Conservation (phyloP, 2,329 filamentous ascomycete genomes). For the Trichoderma sp. region DNA sequence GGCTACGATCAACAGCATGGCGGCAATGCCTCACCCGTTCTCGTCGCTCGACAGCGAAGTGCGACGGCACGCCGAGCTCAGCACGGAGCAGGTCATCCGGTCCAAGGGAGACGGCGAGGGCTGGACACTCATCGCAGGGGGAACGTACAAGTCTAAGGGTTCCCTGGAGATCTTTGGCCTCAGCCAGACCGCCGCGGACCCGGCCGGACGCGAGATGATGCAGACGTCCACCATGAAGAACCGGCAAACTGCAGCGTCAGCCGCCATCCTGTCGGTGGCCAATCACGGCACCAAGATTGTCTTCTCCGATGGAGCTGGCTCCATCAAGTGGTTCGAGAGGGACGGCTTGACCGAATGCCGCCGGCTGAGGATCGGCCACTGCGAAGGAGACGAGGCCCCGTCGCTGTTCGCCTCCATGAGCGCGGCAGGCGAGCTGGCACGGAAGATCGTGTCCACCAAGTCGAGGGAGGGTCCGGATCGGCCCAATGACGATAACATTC, state of each 20-base stretch:
- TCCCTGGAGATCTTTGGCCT: conserved; percentile 85
- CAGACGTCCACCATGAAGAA: conserved; percentile 67
- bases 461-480: conserved; percentile 40
- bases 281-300: conserved; percentile 82
- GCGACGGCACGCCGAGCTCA: conserved; percentile 57
- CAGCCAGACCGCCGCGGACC: conserved; percentile 35
- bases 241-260: conserved; percentile 76
- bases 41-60: conserved; percentile 63
- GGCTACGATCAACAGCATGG: conserved; percentile 71
- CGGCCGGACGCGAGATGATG: conserved; percentile 35
- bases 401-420: conserved; percentile 57
- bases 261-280: conserved; percentile 79
- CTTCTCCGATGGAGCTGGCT: conserved; percentile 80
- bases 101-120: conserved; percentile 57
- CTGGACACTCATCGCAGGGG: conserved; percentile 76
- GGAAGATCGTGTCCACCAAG: conserved; percentile 72
- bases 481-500: conserved; percentile 65
- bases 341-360: conserved; percentile 70
- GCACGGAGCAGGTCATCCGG: conserved; percentile 55
- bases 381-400: conserved; percentile 49
- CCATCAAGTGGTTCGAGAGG: conserved; percentile 87
- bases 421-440: conserved; percentile 70
- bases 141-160: conserved; percentile 89
- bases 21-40: conserved; percentile 69
- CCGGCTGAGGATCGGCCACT: conserved; percentile 57